Evolutionary conservation across 768 basidiomycete species (phyloP).

Genomic region (Tulasnella sp.): DNA sequence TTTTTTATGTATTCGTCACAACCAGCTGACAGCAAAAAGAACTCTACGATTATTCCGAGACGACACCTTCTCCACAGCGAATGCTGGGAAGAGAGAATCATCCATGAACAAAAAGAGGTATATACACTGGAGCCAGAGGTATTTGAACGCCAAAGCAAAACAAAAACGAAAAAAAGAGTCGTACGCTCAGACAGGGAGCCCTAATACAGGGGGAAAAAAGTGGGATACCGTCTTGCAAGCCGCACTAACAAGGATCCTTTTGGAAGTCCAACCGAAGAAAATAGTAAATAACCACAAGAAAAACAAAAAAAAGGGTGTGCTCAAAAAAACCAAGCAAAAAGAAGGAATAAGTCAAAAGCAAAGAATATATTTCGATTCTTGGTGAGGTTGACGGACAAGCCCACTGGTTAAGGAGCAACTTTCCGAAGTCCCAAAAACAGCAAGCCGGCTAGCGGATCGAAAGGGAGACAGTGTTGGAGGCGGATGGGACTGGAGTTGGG

Average conservation of each 20-base stretch:
- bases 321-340: not conserved
- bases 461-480: not conserved
- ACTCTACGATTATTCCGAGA: not conserved
- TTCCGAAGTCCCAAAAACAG: not conserved
- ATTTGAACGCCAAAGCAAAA: not conserved
- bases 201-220: not conserved
- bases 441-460: not conserved
- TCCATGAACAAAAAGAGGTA: constrained; percentile 3
- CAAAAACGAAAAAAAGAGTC: not conserved
- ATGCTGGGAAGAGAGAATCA: not conserved
- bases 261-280: not conserved
- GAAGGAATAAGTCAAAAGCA: constrained; percentile 17
- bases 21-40: not conserved
- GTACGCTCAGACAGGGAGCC: not conserved
- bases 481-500: not conserved
- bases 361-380: not conserved
- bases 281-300: not conserved
- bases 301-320: not conserved
- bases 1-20: no score
- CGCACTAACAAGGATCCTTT: not conserved
- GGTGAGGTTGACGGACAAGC: not conserved
- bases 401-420: not conserved
- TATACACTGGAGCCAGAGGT: constrained; percentile 2
- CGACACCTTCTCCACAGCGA: not conserved
- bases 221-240: not conserved